Percentiles rank a stretch among this genome's conserved stretches.
These are phyloP conservation scores for Mycena latifolia DNA, from an alignment of 768 basidiomycete species.

Conservation along the genomic window DNA sequence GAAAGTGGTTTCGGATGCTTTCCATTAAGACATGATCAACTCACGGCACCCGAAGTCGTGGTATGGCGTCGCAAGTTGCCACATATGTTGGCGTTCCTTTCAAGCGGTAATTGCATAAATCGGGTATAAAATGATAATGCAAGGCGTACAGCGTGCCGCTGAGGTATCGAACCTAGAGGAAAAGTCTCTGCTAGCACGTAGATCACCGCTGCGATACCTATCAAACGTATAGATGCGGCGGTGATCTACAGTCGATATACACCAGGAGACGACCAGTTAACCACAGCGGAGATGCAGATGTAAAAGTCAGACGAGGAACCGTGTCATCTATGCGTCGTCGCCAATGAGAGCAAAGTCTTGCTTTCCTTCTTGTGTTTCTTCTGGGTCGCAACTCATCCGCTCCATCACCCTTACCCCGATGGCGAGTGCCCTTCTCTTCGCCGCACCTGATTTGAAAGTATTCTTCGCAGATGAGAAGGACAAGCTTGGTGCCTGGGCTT, in stretches of 20 bases:
- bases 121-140: background rate
- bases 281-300: background rate
- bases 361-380: conserved; percentile 69
- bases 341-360: conserved; percentile 69
- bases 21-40: too few species aligned
- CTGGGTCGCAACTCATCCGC: conserved; percentile 43
- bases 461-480: conserved; percentile 60
- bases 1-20: too few species aligned
- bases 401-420: conserved; percentile 42
- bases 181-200: background rate
- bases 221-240: background rate
- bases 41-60: too few species aligned
- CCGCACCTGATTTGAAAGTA: conserved; percentile 41
- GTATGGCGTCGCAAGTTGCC: too few species aligned
- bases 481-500: conserved; percentile 45
- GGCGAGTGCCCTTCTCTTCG: conserved; percentile 57
- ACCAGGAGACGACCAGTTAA: background rate
- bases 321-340: conserved; percentile 58
- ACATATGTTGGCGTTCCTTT: too few species aligned
- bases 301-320: background rate
- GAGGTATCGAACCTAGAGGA: background rate
- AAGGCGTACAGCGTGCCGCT: background rate
- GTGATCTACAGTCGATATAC: background rate
- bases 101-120: background rate
- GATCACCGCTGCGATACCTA: background rate